phyloP scores from a whole-genome alignment of 2,329 filamentous ascomycete genomes.

The Pezicula rhizophila region DNA sequence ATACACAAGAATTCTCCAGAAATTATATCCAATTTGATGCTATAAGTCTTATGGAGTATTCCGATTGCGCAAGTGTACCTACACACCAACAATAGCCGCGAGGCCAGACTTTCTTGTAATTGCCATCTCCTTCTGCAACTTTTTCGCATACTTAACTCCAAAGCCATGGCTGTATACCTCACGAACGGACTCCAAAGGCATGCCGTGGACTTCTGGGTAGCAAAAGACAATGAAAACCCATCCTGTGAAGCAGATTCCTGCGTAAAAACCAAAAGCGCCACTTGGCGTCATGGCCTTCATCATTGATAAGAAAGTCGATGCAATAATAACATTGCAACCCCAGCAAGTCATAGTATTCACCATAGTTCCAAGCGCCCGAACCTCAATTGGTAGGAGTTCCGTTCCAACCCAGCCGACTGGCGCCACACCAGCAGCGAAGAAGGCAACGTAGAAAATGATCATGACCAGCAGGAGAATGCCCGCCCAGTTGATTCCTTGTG shows the following conservation, averaged over 20 bases:
- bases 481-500: conserved; percentile 19
- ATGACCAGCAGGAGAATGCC: conserved; percentile 3
- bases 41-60: too few relatives aligned
- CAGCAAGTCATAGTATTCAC: conserved; percentile 40
- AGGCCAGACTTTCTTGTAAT: not conserved
- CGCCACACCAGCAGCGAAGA: conserved; percentile 37
- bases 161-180: conserved; percentile 43
- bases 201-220: conserved; percentile 46
- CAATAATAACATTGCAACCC: conserved; percentile 43
- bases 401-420: conserved; percentile 41
- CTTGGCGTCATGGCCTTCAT: conserved; percentile 42
- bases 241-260: conserved; percentile 40
- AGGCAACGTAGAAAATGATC: conserved; percentile 29
- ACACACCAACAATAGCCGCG: not conserved
- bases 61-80: too few relatives aligned
- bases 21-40: too few relatives aligned
- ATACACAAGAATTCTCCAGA: too few relatives aligned
- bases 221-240: conserved; percentile 37
- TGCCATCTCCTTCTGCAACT: conserved; percentile 20
- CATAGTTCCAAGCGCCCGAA: conserved; percentile 43
- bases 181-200: conserved; percentile 48
- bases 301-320: conserved; percentile 43
- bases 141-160: conserved; percentile 34
- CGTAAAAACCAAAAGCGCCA: conserved; percentile 45
- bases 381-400: conserved; percentile 41